These are phyloP conservation scores for Gastrolobium villosum DNA, from an alignment of 306 rosid genomes.

Conservation along the genomic window DNA sequence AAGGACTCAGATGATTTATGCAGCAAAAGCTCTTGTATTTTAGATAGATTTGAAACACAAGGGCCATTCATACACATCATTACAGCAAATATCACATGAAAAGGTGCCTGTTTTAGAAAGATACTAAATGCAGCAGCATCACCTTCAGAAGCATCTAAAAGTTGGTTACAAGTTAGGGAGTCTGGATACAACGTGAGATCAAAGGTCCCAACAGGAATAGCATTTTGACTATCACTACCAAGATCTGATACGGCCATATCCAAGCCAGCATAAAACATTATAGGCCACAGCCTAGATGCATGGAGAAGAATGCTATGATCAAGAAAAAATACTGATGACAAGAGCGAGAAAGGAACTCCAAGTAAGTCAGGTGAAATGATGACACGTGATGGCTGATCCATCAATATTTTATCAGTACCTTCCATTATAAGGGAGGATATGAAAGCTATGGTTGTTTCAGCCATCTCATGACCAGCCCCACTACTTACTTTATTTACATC, in stretches of 20 bases:
- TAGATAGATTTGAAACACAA: slow-evolving; percentile 51
- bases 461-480: slow-evolving; percentile 51
- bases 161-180: slow-evolving; percentile 44
- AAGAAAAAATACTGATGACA: slow-evolving; percentile 62
- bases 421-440: slow-evolving; percentile 62
- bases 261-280: slow-evolving; percentile 61
- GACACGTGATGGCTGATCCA: slow-evolving; percentile 52
- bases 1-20: slow-evolving; percentile 62
- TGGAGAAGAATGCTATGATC: slow-evolving; percentile 64
- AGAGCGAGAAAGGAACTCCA: slow-evolving; percentile 58
- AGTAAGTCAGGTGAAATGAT: slow-evolving; percentile 57
- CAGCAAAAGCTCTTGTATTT: slow-evolving; percentile 68
- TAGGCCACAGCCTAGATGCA: slow-evolving; percentile 74
- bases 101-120: slow-evolving; percentile 75
- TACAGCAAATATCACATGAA: slow-evolving; percentile 82
- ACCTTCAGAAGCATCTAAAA: slow-evolving; percentile 54
- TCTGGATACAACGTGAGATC: slow-evolving; percentile 43
- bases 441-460: slow-evolving; percentile 58
- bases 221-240: slow-evolving; percentile 39
- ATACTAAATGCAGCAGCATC: slow-evolving; percentile 69
- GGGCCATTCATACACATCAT: slow-evolving; percentile 65
- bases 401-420: slow-evolving; percentile 52
- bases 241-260: slow-evolving; percentile 60
- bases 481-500: slow-evolving; percentile 53
- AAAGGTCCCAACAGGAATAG: slow-evolving; percentile 43